Percentiles rank a stretch among this genome's conserved stretches.
phyloP scores from a whole-genome alignment of 345 rosid genomes.

The Arabis hirsuta region DNA sequence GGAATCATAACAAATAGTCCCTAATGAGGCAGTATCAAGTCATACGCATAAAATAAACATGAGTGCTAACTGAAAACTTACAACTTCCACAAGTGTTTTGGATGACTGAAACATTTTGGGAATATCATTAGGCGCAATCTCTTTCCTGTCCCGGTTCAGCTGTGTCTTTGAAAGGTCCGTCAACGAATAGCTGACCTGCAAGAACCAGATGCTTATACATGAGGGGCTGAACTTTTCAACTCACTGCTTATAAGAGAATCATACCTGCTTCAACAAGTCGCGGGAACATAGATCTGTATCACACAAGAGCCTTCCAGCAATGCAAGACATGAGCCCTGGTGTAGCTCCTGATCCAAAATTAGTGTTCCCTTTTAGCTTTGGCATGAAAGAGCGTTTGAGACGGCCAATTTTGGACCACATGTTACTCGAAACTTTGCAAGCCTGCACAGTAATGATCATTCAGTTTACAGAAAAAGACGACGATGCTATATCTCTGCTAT shows the following conservation, averaged over 20 bases:
- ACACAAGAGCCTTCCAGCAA: constrained; percentile 93
- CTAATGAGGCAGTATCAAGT: constrained; percentile 12
- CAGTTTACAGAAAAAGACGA: constrained; percentile 17
- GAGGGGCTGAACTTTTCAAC: constrained; percentile 36
- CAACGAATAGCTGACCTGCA: constrained; percentile 96
- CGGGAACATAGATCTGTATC: constrained; percentile 91
- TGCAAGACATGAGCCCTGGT: constrained; percentile 92
- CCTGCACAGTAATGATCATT: constrained; percentile 49
- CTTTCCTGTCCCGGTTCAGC: constrained; percentile 85
- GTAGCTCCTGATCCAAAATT: constrained; percentile 92
- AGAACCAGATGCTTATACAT: constrained; percentile 40
- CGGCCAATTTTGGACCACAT: constrained; percentile 99
- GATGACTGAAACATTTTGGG: constrained; percentile 84
- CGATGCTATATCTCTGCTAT: constrained; percentile 18
- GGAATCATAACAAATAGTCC: constrained; percentile 21
- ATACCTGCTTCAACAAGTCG: constrained; percentile 89
- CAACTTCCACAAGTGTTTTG: constrained; percentile 79
- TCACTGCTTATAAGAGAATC: constrained; percentile 15
- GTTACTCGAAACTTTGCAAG: constrained; percentile 82
- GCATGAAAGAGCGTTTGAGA: constrained; percentile 93
- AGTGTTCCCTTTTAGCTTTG: constrained; percentile 79
- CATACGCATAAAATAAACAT: constrained; percentile 21
- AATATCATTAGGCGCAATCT: constrained; percentile 77
- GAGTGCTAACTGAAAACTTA: constrained; percentile 51
- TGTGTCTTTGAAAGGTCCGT: constrained; percentile 91